phyloP scores from a whole-genome alignment of 495 filamentous ascomycete species.

The Amniculicola lignicola region DNA sequence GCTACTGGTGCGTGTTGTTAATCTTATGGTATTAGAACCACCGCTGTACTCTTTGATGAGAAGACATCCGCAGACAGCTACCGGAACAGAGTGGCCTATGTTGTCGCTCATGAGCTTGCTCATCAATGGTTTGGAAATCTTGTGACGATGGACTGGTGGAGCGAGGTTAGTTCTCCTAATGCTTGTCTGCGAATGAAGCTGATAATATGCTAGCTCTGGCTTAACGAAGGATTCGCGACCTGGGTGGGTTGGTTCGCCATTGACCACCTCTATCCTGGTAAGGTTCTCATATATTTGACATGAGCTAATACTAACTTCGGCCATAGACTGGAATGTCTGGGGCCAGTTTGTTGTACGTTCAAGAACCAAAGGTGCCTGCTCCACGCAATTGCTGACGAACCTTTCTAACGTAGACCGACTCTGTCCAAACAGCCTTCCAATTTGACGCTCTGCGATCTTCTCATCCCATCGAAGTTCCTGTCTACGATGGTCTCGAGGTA shows the following conservation, averaged over 20 bases:
- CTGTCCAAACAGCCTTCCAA: constrained; percentile 82
- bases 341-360: constrained; percentile 80
- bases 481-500: constrained; percentile 83
- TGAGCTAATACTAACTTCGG: constrained; percentile 18
- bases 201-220: constrained; percentile 62
- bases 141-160: constrained; percentile 90
- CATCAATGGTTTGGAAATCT: constrained; percentile 99
- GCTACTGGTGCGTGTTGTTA: neutral
- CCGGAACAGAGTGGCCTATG: constrained; percentile 88
- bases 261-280: constrained; percentile 81
- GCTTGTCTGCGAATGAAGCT: neutral
- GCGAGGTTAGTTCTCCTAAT: constrained; percentile 44
- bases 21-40: constrained; percentile 54
- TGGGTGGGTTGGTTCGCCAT: constrained; percentile 96
- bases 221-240: constrained; percentile 91
- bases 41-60: constrained; percentile 88
- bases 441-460: constrained; percentile 85
- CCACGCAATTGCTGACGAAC: constrained; percentile 26
- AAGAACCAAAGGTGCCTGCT: constrained; percentile 53
- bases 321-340: constrained; percentile 85
- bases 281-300: constrained; percentile 17
- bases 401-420: constrained; percentile 62
- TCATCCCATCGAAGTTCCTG: constrained; percentile 92
- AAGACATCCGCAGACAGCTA: constrained; percentile 81
- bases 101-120: constrained; percentile 90